These are phyloP conservation scores for Colletotrichum lentis DNA, from an alignment of 2,329 filamentous ascomycete genomes.

Conservation along the genomic window DNA sequence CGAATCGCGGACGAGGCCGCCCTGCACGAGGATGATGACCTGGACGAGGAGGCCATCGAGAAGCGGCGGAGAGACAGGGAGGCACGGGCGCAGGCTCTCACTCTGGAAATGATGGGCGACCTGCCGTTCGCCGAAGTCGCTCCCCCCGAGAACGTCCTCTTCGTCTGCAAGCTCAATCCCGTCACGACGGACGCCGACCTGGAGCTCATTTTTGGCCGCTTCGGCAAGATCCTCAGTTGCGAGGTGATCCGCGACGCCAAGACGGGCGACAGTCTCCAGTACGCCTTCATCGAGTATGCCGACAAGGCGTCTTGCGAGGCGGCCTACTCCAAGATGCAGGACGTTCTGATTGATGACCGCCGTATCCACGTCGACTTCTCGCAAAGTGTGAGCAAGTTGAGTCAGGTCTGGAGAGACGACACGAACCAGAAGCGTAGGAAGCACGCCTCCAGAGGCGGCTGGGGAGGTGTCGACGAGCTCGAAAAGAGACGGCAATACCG, in stretches of 20 bases:
- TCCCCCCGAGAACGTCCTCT: constrained; percentile 95
- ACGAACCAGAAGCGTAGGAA: constrained; percentile 80
- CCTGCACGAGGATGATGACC: constrained; percentile 73
- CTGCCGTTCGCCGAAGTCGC: constrained; percentile 97
- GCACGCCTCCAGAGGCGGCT: constrained; percentile 72
- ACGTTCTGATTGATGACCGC: constrained; percentile 94
- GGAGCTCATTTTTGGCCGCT: constrained; percentile 94
- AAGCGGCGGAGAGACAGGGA: constrained; percentile 85
- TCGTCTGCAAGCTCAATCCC: constrained; percentile 98
- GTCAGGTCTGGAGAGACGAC: constrained; percentile 85
- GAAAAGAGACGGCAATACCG: constrained; percentile 93
- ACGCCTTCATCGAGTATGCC: constrained; percentile 97
- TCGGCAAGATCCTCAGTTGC: constrained; percentile 92
- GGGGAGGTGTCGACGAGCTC: constrained; percentile 86
- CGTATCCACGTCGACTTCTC: constrained; percentile 99
- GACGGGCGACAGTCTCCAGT: constrained; percentile 94
- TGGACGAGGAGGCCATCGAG: constrained; percentile 82
- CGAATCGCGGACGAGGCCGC: constrained; percentile 90
- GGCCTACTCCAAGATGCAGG: constrained; percentile 99
- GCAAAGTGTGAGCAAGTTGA: constrained; percentile 88
- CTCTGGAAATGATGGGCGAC: constrained; percentile 97
- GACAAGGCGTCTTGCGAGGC: constrained; percentile 92
- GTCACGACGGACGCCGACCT: constrained; percentile 95
- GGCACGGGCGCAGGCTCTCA: constrained; percentile 91
- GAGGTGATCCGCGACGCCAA: constrained; percentile 95